Conservation (phyloP, 441 rosid genomes). For the Melastoma candidum region DNA sequence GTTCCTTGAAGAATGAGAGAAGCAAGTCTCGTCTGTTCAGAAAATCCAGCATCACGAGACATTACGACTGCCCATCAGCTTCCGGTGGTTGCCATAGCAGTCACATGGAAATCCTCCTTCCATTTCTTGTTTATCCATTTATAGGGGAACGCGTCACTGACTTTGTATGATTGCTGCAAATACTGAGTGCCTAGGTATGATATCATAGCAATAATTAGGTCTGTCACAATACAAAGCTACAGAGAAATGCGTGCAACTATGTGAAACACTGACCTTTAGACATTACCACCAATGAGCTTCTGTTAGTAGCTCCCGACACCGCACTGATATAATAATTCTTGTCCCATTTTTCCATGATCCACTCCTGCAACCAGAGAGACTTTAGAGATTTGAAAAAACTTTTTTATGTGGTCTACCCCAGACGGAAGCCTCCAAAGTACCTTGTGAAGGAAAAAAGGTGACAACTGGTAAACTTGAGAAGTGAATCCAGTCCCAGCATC, state of each 20-base stretch:
- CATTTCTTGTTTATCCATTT: slow-evolving; percentile 95
- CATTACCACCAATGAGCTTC: slow-evolving; percentile 85
- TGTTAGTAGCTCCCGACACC: slow-evolving; percentile 69
- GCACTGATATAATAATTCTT: slow-evolving; percentile 85
- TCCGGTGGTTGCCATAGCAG: slow-evolving; percentile 94
- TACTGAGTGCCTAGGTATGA: slow-evolving; percentile 57
- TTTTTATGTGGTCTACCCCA: too few species aligned
- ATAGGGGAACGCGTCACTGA: slow-evolving; percentile 77
- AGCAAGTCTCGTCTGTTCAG: slow-evolving; percentile 47
- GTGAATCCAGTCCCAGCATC: slow-evolving; percentile 73
- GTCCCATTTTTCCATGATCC: slow-evolving; percentile 99
- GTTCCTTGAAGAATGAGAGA: slow-evolving; percentile 12
- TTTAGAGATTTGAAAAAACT: too few species aligned
- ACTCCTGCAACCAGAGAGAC: slow-evolving; percentile 41
- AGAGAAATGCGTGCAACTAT: neutral
- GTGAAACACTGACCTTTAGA: slow-evolving; percentile 52
- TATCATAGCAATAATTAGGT: too few species aligned
- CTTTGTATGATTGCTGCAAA: slow-evolving; percentile 94
- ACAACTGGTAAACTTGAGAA: slow-evolving; percentile 56
- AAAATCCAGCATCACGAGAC: slow-evolving; percentile 84
- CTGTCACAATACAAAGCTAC: too few species aligned
- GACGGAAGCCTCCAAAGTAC: slow-evolving; percentile 20
- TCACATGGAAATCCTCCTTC: slow-evolving; percentile 87
- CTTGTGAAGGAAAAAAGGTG: slow-evolving; percentile 59
- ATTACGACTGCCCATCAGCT: slow-evolving; percentile 93